Base-by-base conservation (phyloP, 139 green algal species). In the Chlamydomonas sp. region DNA sequence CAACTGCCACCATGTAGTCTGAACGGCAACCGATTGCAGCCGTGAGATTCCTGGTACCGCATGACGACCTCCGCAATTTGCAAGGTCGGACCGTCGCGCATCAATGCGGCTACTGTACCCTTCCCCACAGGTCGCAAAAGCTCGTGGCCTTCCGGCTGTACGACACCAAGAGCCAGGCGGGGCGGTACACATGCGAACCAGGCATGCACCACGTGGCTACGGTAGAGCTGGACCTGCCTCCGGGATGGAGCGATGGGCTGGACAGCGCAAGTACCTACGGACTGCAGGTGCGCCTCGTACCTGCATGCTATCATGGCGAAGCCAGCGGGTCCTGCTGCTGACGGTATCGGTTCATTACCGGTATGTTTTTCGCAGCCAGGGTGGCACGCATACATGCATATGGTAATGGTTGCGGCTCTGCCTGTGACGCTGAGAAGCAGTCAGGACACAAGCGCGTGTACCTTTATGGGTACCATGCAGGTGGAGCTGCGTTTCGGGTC, bases 141-240 rank as follows among this genome's bases (percentile, higher is more conserved):
- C 69, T 69, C 57, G 68, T 87, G 2, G 61, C 60, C 7, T 75
- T 87, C 31, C 61, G 74, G 31, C 72, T 87, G 73, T 87, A 81
- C 83, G n/a, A 72, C 73, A 76, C 83, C 0, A 31, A 66, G 3
- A 4, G 2, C 18, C 4, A 20, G 62, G 14, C 14, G 2, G 73
- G 12, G 31, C 83, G 83, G 31, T 87, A 87, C 61, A 60, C 16
- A 0, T 4, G 2, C 0, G 83, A 87, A 62, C 83, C 83, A 12
- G 83, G 83, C 31, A 80, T 87, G 73, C 82, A 62, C 1, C 10
- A 49, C 8, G n/a, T 64, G 82, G 82, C 71, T 0, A 4, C 17
- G 4, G 61, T 87, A 62, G 58, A 3, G 0, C 74, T 87, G 71
- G 71, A 87, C 31, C 82, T 87, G 72, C 82, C 82, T 20, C 61